Base-by-base conservation (phyloP, 345 rosid species). In the Adansonia digitata region DNA sequence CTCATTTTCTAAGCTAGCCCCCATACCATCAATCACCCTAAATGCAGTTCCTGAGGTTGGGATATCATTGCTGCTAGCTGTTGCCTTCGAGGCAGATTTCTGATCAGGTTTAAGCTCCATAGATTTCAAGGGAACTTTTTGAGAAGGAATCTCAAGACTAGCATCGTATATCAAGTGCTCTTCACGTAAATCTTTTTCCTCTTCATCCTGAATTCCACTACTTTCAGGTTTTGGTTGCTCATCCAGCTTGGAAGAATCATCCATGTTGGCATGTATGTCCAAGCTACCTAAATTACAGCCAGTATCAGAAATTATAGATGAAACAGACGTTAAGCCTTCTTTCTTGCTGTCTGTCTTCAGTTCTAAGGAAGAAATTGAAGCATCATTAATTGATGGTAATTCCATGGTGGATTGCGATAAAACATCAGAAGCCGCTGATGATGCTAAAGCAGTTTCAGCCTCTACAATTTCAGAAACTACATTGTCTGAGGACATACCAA, bases 291-390 rank as follows among this genome's bases (percentile, higher is more conserved):
- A 62, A 72, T 20, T 29, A 27, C 46, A 52, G 35, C 55, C 75
- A 77, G 61, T 69, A 71, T 68, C 82, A 84, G 82, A 71, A 73
- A 70, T 70, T 77, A 82, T 84, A 27, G 86, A 78, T 12, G 82
- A 69, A 79, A 46, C 73, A 60, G 74, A 60, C 59, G 29, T 55
- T n/a, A 70, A 55, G 24, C 78, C 83, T 71, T 84, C 87, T 35
- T 48, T 82, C 75, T 51, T 55, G 48, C 65, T 75, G 24, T 74
- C 82, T 46, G 42, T 64, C 72, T 73, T 87, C 22, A 61, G 20
- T 78, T 86, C 84, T 76, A 75, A 68, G 71, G 69, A 64, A 57
- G 76, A 60, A 61, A 79, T 17, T 2, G 72, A 66, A 81, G 55
- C 84, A 73, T 77, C 78, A 45, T 67, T 42, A 22, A 42, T 39